These are phyloP conservation scores for Solanum chmielewskii DNA, from an alignment of 257 asterid species.

Conservation along the genomic window DNA sequence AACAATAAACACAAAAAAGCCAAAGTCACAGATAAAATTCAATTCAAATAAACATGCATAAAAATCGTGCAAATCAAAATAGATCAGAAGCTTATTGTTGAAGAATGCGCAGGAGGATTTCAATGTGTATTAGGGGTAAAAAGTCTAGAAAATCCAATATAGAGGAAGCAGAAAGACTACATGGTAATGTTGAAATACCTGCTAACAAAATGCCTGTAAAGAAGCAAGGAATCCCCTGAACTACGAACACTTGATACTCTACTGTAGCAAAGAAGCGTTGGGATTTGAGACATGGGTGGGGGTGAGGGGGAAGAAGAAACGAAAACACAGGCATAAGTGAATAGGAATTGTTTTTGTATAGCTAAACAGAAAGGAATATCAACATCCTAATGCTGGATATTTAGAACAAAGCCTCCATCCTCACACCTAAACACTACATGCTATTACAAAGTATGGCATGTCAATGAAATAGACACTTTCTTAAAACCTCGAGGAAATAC, in stretches of 20 bases:
- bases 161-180: background rate
- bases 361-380: background rate
- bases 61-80: background rate
- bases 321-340: background rate
- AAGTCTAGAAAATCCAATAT: background rate
- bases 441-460: background rate
- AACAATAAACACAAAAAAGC: too few relatives aligned
- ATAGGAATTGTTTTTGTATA: background rate
- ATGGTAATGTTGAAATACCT: background rate
- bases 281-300: background rate
- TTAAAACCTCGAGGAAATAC: background rate
- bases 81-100: background rate
- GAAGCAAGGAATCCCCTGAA: background rate
- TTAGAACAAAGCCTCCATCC: background rate
- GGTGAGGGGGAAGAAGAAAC: background rate
- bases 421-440: background rate
- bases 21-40: too few relatives aligned
- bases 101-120: background rate
- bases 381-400: background rate
- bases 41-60: background rate
- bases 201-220: background rate
- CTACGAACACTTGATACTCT: background rate
- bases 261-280: background rate
- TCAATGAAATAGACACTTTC: background rate
- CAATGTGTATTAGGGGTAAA: background rate